Evolutionary conservation across 1,284 basidiomycete genomes (phyloP).

Genomic region (Trichosporon sp.): DNA sequence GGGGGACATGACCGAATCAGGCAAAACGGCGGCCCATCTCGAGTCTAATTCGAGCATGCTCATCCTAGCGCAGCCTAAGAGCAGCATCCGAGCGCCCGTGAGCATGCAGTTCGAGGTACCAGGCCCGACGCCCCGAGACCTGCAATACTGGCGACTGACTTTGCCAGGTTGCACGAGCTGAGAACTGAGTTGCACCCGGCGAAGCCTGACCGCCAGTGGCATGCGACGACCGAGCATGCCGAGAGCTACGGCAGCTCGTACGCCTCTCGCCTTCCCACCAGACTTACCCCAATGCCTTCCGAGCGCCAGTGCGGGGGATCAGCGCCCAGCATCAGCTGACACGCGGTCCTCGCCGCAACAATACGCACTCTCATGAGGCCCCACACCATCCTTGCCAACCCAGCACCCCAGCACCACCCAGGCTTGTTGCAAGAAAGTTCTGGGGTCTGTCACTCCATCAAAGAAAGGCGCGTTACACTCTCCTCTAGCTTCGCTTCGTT

Average conservation of each 20-base stretch:
- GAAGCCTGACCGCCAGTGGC: background rate
- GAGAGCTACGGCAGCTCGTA: background rate
- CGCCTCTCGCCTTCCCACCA: background rate
- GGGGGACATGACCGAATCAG: slow-evolving; percentile 9
- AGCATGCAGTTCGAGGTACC: background rate
- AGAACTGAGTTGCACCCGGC: background rate
- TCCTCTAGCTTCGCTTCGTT: background rate
- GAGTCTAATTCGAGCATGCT: background rate
- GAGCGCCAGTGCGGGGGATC: background rate
- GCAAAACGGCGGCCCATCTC: background rate
- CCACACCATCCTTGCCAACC: background rate
- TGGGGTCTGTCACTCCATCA: background rate
- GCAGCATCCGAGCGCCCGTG: too few relatives aligned
- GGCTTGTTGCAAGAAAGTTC: background rate
- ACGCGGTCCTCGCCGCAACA: background rate
- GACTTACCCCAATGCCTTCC: too few relatives aligned
- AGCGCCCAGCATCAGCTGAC: slow-evolving; percentile 3
- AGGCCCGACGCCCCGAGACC: background rate
- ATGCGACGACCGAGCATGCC: slow-evolving; percentile 1
- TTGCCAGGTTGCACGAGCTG: background rate
- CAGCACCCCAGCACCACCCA: too few relatives aligned
- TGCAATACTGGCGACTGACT: background rate
- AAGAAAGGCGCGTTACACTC: background rate
- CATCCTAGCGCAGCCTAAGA: background rate
- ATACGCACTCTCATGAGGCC: background rate